These are phyloP conservation scores for Trametes sanguinea DNA, from an alignment of 768 basidiomycete species.

Conservation along the genomic window DNA sequence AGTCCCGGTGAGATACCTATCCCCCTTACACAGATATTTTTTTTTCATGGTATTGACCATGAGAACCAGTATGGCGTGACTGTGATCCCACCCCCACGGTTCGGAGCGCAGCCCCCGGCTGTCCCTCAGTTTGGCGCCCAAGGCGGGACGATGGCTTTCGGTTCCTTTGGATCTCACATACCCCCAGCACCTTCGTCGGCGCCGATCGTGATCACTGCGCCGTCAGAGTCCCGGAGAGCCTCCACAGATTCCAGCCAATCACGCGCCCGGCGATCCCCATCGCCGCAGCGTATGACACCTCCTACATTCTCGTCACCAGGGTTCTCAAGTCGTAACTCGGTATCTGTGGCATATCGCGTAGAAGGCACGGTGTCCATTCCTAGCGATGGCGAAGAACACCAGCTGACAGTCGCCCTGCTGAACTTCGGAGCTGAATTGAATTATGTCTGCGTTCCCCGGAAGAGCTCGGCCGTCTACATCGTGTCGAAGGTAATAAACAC, in stretches of 20 bases:
- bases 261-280: too few relatives aligned
- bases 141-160: too few relatives aligned
- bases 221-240: too few relatives aligned
- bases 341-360: constrained; percentile 54
- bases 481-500: constrained; percentile 57
- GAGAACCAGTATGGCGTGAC: background rate
- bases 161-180: too few relatives aligned
- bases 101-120: too few relatives aligned
- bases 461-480: constrained; percentile 46
- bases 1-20: background rate
- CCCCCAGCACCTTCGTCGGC: too few relatives aligned
- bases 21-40: too few relatives aligned
- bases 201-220: too few relatives aligned
- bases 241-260: too few relatives aligned
- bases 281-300: too few relatives aligned
- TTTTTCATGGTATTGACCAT: background rate
- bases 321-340: constrained; percentile 44
- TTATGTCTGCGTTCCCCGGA: constrained; percentile 52
- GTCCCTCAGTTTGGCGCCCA: too few relatives aligned
- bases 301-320: background rate
- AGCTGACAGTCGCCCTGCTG: constrained; percentile 52
- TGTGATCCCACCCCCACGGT: background rate
- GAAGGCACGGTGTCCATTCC: constrained; percentile 53
- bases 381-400: constrained; percentile 55
- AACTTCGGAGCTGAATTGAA: constrained; percentile 48